Percentiles rank a stretch among this genome's conserved stretches.
phyloP scores from a whole-genome alignment of 306 rosid species.

The Canavalia gladiata region DNA sequence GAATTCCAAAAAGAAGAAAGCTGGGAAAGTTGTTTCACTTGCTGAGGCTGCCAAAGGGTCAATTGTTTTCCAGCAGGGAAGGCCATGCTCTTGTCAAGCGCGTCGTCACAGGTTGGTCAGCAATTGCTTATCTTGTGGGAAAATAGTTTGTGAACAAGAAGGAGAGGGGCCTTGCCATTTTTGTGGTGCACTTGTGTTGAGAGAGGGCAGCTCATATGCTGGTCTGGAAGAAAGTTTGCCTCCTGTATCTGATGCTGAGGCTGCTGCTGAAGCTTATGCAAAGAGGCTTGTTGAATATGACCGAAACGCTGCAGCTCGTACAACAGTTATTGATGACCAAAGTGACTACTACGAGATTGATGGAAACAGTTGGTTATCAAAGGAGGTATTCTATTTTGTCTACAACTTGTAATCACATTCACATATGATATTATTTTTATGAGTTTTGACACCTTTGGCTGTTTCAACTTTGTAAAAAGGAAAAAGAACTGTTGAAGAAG shows the following conservation, averaged over 20 bases:
- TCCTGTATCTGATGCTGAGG: constrained; percentile 75
- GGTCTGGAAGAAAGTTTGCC: constrained; percentile 83
- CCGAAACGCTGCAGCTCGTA: constrained; percentile 91
- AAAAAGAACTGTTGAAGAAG: constrained; percentile 84
- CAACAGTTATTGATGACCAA: constrained; percentile 96
- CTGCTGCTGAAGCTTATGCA: constrained; percentile 90
- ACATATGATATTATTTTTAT: background rate
- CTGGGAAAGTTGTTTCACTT: constrained; percentile 79
- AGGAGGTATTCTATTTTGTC: constrained; percentile 65
- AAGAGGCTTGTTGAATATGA: constrained; percentile 95
- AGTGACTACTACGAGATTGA: constrained; percentile 97
- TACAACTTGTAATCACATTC: background rate
- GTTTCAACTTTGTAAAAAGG: constrained; percentile 57
- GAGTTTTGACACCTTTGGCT: constrained; percentile 20
- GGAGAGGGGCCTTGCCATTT: constrained; percentile 98
- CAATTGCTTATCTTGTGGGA: constrained; percentile 94
- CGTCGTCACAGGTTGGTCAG: constrained; percentile 78
- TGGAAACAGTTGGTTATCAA: constrained; percentile 94
- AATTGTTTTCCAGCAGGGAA: constrained; percentile 90
- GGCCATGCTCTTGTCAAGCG: constrained; percentile 92
- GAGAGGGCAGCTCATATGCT: constrained; percentile 89
- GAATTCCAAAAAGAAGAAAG: constrained; percentile 82
- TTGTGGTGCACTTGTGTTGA: constrained; percentile 90
- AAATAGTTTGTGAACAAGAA: constrained; percentile 97
- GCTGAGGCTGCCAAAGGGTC: constrained; percentile 96